Percentiles rank a stretch among this genome's conserved stretches.
Conservation (phyloP, 805 yeast genomes). For the Lachancea meyersii region DNA sequence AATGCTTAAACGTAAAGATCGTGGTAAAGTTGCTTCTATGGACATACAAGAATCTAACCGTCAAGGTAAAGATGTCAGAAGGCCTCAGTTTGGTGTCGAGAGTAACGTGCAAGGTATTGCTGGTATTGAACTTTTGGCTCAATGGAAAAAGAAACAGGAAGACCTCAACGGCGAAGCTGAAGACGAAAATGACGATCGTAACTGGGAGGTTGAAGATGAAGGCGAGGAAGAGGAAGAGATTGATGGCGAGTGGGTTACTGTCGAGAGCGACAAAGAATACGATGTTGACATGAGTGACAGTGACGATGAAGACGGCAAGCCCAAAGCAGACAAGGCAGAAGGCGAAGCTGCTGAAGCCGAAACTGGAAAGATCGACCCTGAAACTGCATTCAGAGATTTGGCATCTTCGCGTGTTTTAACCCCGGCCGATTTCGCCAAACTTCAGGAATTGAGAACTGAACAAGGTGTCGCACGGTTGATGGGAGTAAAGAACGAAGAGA, state of each 20-base stretch:
- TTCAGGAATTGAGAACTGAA: slow-evolving; percentile 76
- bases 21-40: slow-evolving; percentile 90
- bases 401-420: slow-evolving; percentile 78
- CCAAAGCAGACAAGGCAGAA: slow-evolving; percentile 31
- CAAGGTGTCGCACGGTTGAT: slow-evolving; percentile 80
- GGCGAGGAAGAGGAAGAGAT: slow-evolving; percentile 51
- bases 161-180: slow-evolving; percentile 50
- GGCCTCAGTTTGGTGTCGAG: slow-evolving; percentile 72
- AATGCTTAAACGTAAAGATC: slow-evolving; percentile 81
- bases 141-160: slow-evolving; percentile 58
- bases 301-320: slow-evolving; percentile 44
- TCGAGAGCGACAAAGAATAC: slow-evolving; percentile 76
- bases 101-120: slow-evolving; percentile 67
- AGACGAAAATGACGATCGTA: slow-evolving; percentile 56
- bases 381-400: slow-evolving; percentile 44
- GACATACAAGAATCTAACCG: slow-evolving; percentile 61
- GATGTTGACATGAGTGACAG: slow-evolving; percentile 47
- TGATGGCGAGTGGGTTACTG: slow-evolving; percentile 89
- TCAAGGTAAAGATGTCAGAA: slow-evolving; percentile 32
- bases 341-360: slow-evolving; percentile 45
- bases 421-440: slow-evolving; percentile 95
- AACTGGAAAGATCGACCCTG: slow-evolving; percentile 32
- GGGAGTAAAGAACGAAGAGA: slow-evolving; percentile 73
- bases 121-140: slow-evolving; percentile 82
- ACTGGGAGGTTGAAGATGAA: slow-evolving; percentile 50